phyloP scores from a whole-genome alignment of 208 protist species.

The Leishmania gerbilli region DNA sequence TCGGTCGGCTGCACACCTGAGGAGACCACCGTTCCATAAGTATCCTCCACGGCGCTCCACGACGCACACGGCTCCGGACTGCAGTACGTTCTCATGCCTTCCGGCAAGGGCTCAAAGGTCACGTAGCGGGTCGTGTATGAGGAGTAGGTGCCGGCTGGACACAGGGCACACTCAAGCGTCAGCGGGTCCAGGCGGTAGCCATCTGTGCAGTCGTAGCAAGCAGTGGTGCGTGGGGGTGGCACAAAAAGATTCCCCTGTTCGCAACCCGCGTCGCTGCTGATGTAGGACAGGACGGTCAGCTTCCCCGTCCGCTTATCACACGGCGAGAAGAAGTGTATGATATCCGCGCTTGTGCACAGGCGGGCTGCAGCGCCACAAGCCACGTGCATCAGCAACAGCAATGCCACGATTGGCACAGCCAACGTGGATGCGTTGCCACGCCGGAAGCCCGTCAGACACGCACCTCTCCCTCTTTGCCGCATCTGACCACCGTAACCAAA shows the following conservation, averaged over 20 bases:
- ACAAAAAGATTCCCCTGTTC: neutral
- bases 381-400: neutral
- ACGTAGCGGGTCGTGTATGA: neutral
- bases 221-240: neutral
- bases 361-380: neutral
- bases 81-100: neutral
- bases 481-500: neutral
- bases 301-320: neutral
- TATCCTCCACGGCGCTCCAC: neutral
- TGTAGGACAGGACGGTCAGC: neutral
- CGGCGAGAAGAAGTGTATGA: neutral
- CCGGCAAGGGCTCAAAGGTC: conserved; percentile 1
- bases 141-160: neutral
- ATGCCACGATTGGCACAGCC: neutral
- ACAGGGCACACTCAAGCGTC: conserved; percentile 3
- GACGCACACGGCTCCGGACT: conserved; percentile 7
- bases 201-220: neutral
- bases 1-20: conserved; percentile 8
- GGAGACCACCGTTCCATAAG: neutral
- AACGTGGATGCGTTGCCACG: no score
- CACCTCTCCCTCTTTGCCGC: neutral
- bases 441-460: neutral
- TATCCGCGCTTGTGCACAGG: neutral
- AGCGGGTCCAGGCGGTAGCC: neutral
- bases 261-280: neutral